phyloP scores from a whole-genome alignment of 331 rosid species.

The Prunus yedoensis region DNA sequence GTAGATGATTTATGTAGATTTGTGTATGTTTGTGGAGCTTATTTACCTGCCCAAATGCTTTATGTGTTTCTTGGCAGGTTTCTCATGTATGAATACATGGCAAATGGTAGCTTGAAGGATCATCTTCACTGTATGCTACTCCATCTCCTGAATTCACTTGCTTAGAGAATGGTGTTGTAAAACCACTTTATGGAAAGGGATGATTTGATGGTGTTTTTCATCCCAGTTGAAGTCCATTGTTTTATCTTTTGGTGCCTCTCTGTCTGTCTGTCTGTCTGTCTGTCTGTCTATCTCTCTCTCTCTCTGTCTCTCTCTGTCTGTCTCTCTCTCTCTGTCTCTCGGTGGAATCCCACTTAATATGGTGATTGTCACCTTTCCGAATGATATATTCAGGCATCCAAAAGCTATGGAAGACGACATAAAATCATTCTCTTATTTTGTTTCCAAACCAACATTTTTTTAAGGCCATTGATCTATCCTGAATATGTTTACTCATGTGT shows the following conservation, averaged over 20 bases:
- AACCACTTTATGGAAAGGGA: neutral
- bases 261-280: no score
- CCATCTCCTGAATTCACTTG: slow-evolving; percentile 8
- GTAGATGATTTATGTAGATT: slow-evolving; percentile 38
- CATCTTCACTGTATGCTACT: slow-evolving; percentile 93
- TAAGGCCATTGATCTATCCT: slow-evolving; percentile 9
- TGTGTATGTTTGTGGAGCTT: slow-evolving; percentile 24
- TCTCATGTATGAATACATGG: slow-evolving; percentile 94
- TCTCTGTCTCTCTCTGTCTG: no score
- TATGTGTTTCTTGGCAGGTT: slow-evolving; percentile 63
- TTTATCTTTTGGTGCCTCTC: neutral
- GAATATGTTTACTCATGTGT: slow-evolving; percentile 14
- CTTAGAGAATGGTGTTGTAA: slow-evolving; percentile 2
- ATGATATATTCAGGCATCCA: neutral
- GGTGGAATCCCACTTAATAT: neutral
- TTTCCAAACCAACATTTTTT: neutral
- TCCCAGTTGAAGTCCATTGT: neutral
- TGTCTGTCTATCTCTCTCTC: no score
- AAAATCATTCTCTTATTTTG: slow-evolving; percentile 5
- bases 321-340: no score
- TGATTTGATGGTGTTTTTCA: no score
- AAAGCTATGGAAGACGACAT: neutral
- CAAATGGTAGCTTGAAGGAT: slow-evolving; percentile 97
- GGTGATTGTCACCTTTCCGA: neutral
- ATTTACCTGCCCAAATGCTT: slow-evolving; percentile 25